Conservation (phyloP, 768 basidiomycete species). For the Daedaleopsis sinensis region DNA sequence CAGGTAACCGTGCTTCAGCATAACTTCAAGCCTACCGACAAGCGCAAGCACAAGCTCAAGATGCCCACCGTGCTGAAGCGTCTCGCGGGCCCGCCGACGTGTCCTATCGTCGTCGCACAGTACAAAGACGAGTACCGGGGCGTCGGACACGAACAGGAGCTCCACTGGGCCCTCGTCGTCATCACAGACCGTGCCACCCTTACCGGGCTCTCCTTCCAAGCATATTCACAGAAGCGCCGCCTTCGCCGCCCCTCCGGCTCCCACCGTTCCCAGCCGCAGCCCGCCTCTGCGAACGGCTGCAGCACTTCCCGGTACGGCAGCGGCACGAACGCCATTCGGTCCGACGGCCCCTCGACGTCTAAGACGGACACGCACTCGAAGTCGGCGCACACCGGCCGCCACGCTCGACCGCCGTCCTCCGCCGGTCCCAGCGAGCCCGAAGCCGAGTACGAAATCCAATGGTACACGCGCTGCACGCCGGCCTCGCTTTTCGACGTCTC, state of each 20-base stretch:
- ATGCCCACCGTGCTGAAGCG: constrained; percentile 16
- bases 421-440: neutral
- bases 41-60: constrained; percentile 9
- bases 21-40: neutral
- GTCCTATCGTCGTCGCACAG: constrained; percentile 24
- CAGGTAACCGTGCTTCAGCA: neutral
- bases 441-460: constrained; percentile 14
- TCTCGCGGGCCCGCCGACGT: constrained; percentile 9
- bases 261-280: neutral
- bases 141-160: constrained; percentile 18
- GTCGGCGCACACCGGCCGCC: neutral
- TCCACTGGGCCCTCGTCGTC: constrained; percentile 25
- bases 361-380: neutral
- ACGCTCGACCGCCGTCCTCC: neutral
- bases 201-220: constrained; percentile 22
- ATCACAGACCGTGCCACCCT: constrained; percentile 17
- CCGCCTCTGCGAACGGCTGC: neutral
- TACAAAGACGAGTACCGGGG: constrained; percentile 22
- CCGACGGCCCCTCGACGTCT: neutral
- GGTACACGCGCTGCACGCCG: constrained; percentile 15
- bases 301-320: neutral
- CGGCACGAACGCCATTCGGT: constrained; percentile 1
- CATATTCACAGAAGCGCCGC: constrained; percentile 14
- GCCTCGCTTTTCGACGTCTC: constrained; percentile 17
- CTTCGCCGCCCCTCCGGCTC: neutral